These are phyloP conservation scores for Amanita rubescens DNA, from an alignment of 768 basidiomycete genomes.

Conservation along the genomic window DNA sequence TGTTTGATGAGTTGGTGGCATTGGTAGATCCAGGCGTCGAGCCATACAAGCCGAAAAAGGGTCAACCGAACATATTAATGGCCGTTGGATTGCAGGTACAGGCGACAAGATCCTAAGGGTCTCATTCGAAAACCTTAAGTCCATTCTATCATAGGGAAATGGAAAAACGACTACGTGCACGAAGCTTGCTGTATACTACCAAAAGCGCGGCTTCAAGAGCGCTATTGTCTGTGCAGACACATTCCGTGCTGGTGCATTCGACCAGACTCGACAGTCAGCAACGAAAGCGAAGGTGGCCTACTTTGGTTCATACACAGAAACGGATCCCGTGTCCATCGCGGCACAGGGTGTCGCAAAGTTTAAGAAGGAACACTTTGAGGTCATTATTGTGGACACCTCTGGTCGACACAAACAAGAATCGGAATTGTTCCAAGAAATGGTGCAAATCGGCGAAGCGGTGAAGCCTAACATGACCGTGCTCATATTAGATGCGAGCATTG, in stretches of 20 bases:
- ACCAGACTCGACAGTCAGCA: slow-evolving; percentile 97
- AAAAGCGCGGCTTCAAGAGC: slow-evolving; percentile 93
- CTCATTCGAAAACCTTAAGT: neutral
- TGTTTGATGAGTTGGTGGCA: slow-evolving; percentile 93
- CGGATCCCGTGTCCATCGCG: slow-evolving; percentile 93
- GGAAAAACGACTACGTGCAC: slow-evolving; percentile 99
- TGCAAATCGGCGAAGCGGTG: slow-evolving; percentile 89
- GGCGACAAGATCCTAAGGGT: slow-evolving; percentile 1
- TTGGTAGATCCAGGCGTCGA: slow-evolving; percentile 94
- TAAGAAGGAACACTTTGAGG: slow-evolving; percentile 96
- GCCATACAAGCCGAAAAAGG: slow-evolving; percentile 95
- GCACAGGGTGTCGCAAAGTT: slow-evolving; percentile 94
- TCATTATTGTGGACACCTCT: slow-evolving; percentile 97
- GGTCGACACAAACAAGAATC: slow-evolving; percentile 96
- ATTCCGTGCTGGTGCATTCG: slow-evolving; percentile 98
- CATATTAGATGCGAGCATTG: slow-evolving; percentile 95
- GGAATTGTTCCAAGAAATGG: slow-evolving; percentile 97
- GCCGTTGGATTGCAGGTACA: slow-evolving; percentile 90
- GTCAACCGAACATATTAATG: slow-evolving; percentile 92
- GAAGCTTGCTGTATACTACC: slow-evolving; percentile 96
- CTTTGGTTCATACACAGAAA: slow-evolving; percentile 98
- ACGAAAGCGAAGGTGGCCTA: slow-evolving; percentile 99
- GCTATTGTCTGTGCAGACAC: slow-evolving; percentile 99
- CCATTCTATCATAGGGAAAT: slow-evolving; percentile 58
- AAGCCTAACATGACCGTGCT: slow-evolving; percentile 95